A percentile compares a stretch with the other conserved stretches of the same genome.
Conservation (phyloP, 176 grass and related monocot genomes). For the Eragrostis curvula region DNA sequence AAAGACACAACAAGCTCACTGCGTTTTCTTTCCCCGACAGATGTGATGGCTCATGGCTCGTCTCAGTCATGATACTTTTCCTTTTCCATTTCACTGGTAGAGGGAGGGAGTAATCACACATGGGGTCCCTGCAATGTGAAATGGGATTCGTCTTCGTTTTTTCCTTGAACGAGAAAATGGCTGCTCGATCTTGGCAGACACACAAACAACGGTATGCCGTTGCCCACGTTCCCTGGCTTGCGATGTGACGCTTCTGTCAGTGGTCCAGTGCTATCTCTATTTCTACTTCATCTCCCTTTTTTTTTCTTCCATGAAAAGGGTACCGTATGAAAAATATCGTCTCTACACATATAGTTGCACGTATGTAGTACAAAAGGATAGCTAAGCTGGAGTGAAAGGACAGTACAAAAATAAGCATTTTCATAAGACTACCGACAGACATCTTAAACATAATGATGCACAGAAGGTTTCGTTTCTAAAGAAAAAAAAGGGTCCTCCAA, state of each 20-base stretch:
- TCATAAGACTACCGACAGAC: not conserved
- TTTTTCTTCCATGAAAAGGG: not conserved
- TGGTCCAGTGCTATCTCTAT: no score
- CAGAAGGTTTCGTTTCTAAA: not conserved
- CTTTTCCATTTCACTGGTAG: not conserved
- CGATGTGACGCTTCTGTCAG: slow-evolving; percentile 4
- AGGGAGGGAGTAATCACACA: not conserved
- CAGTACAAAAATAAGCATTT: not conserved
- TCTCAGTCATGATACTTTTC: not conserved
- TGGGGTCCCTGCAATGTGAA: not conserved
- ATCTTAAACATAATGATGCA: slow-evolving; percentile 5
- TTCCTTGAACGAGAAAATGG: not conserved
- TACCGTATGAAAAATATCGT: no score
- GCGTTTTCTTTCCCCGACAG: slow-evolving; percentile 7
- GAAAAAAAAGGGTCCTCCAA: not conserved
- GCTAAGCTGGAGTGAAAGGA: not conserved
- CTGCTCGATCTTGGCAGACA: not conserved
- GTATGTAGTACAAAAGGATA: slow-evolving; percentile 18
- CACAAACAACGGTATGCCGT: not conserved
- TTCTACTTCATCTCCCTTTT: no score
- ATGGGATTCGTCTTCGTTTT: not conserved
- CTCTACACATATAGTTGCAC: no score
- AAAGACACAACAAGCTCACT: not conserved
- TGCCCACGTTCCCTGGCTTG: not conserved
- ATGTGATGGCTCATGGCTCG: slow-evolving; percentile 28